Evolutionary conservation across 2,329 filamentous ascomycete species (phyloP), one percentile per base, ranked within the genome.

Genomic region (Drechslera avenae): DNA sequence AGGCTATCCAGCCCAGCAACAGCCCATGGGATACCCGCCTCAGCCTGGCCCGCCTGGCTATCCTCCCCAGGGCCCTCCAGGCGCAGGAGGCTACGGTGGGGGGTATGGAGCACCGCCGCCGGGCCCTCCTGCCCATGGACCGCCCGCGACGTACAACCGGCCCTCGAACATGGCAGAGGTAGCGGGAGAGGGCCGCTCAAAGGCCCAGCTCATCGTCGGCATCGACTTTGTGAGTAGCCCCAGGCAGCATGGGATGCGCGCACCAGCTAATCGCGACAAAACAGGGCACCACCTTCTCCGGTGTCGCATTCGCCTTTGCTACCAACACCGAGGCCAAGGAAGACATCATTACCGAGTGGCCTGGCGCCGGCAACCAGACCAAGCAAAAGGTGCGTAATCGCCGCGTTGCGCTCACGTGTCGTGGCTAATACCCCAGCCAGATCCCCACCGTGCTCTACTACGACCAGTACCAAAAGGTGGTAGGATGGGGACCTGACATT

Each of bases 381-480:
- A 97, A 97, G 79, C 94, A 99, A 78, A 99, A 99, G 88, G 93
- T 96, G 74, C 32, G 51, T 32, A 12, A 13, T 16, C 5, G 13
- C 39, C 39, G n/a, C 5, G 34, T 13, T 19, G 31, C 31, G n/a
- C 14, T 35, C 9, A 36, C 13, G 18, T 28, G 21, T 16, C 31
- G 7, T 13, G 14, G 34, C 47, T 58, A 43, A 59, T 33, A 5
- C 46, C 2, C 10, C n/a, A 10, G 14, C 16, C 68, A 96, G 94
- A 97, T 99, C 65, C 94, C 94, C 13, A 97, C 94, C 12, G 94
- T 99, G n/a, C 84, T 99, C 54, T 99, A 99, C 80, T 99, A 99
- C 73, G 94, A 99, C 73, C 93, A 97, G 77, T 96, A 97, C 75
- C 94, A 99, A 72, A 97, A 97, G 76, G 94, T 99, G 40, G 94